phyloP scores from a whole-genome alignment of 163 green algal genomes.

The Scenedesmus sp. region DNA sequence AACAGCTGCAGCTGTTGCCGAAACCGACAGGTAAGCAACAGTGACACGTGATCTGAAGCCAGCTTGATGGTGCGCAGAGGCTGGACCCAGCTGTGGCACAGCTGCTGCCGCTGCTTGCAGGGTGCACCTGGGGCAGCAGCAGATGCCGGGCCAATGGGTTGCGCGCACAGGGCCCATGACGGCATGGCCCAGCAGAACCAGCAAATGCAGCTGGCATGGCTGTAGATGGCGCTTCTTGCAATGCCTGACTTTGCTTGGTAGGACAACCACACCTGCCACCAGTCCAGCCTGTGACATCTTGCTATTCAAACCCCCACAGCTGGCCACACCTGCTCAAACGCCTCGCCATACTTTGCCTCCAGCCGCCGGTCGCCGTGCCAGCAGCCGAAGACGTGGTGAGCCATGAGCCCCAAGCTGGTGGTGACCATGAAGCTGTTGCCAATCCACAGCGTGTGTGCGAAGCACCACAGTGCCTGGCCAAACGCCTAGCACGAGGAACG shows the following conservation, averaged over 20 bases:
- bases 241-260: not conserved
- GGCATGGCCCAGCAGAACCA: too few relatives aligned
- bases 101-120: not conserved
- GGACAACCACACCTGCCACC: not conserved
- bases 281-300: too few relatives aligned
- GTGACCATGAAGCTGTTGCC: conserved; percentile 93
- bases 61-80: not conserved
- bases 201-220: too few relatives aligned
- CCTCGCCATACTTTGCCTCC: conserved; percentile 56
- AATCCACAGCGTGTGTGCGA: conserved; percentile 94
- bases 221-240: too few relatives aligned
- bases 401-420: conserved; percentile 85
- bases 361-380: conserved; percentile 96
- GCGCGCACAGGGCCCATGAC: too few relatives aligned
- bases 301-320: too few relatives aligned
- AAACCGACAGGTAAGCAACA: too few relatives aligned
- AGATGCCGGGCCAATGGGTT: not conserved
- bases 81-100: not conserved
- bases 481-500: conserved; percentile 62
- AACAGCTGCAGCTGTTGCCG: too few relatives aligned
- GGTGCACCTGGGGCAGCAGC: not conserved
- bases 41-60: too few relatives aligned
- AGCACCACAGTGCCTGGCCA: conserved; percentile 94
- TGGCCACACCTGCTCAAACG: conserved; percentile 62
- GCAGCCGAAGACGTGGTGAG: conserved; percentile 96